These are phyloP conservation scores for Elongisporangium prolatum DNA, from an alignment of 352 stramenopile genomes.

Conservation along the genomic window DNA sequence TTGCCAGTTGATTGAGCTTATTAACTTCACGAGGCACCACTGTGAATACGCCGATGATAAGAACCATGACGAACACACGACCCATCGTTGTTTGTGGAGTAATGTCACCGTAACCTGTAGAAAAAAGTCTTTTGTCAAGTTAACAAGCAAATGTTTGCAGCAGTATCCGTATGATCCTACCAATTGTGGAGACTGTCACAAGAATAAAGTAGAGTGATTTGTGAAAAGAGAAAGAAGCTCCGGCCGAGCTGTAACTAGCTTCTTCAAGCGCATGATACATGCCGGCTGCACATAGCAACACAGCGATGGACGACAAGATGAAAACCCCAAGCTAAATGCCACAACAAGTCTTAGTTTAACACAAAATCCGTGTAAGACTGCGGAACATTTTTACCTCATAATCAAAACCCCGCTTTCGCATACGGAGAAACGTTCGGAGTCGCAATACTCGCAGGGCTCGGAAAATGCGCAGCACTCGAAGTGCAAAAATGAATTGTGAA, in stretches of 20 bases:
- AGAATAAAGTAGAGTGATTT: constrained; percentile 72
- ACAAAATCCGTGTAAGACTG: neutral
- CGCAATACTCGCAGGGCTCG: constrained; percentile 54
- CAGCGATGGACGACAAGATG: constrained; percentile 52
- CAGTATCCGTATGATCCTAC: constrained; percentile 13
- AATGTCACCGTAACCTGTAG: constrained; percentile 62
- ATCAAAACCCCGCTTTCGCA: constrained; percentile 66
- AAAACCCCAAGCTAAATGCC: constrained; percentile 49
- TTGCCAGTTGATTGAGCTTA: constrained; percentile 57
- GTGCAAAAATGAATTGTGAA: constrained; percentile 54
- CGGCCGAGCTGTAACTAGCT: constrained; percentile 24
- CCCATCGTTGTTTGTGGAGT: constrained; percentile 42
- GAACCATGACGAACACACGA: constrained; percentile 62
- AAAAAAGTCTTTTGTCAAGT: no score
- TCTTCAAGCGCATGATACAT: constrained; percentile 68
- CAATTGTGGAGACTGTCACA: constrained; percentile 67
- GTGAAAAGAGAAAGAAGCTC: constrained; percentile 42
- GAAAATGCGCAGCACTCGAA: constrained; percentile 68
- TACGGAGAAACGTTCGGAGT: constrained; percentile 48
- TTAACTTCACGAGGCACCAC: constrained; percentile 51
- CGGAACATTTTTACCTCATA: constrained; percentile 38
- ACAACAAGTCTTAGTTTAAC: constrained; percentile 1
- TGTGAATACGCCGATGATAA: constrained; percentile 69
- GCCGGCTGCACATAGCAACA: constrained; percentile 57
- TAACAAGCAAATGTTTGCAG: no score